These are phyloP conservation scores for Pezicula rhizophila DNA, from an alignment of 2,329 filamentous ascomycete species.

Conservation along the genomic window DNA sequence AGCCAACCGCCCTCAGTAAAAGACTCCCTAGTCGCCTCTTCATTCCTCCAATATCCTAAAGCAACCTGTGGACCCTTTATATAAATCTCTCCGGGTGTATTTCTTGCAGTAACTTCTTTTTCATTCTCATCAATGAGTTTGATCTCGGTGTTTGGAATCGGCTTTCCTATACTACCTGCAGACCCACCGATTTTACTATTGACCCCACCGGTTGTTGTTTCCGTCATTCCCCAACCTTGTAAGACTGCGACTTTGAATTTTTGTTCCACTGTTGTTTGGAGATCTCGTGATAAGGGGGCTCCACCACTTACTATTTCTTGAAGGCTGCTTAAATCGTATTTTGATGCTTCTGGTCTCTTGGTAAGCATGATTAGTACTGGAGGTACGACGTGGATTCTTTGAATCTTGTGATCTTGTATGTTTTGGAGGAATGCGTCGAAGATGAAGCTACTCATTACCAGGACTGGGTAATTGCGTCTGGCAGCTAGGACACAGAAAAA, in stretches of 20 bases:
- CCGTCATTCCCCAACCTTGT: slow-evolving; percentile 83
- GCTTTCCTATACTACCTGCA: slow-evolving; percentile 44
- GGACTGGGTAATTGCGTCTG: slow-evolving; percentile 53
- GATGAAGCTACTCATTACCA: slow-evolving; percentile 72
- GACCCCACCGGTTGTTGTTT: slow-evolving; percentile 34
- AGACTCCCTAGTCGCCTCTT: slow-evolving; percentile 58
- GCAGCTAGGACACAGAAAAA: slow-evolving; percentile 56
- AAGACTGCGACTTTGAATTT: neutral
- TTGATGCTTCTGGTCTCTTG: slow-evolving; percentile 42
- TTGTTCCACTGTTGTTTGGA: neutral
- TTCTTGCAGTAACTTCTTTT: slow-evolving; percentile 41
- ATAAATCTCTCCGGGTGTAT: slow-evolving; percentile 65
- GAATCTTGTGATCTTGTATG: slow-evolving; percentile 62
- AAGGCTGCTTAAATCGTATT: slow-evolving; percentile 45
- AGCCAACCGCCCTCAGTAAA: slow-evolving; percentile 48
- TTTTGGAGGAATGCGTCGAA: slow-evolving; percentile 64
- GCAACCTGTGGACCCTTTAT: slow-evolving; percentile 65
- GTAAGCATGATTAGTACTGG: slow-evolving; percentile 50
- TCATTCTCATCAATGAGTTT: slow-evolving; percentile 54
- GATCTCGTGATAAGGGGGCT: slow-evolving; percentile 34
- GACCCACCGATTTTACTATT: neutral
- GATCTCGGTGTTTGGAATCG: slow-evolving; percentile 60
- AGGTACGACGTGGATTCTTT: slow-evolving; percentile 49
- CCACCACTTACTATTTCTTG: slow-evolving; percentile 43
- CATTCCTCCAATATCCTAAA: slow-evolving; percentile 69